A percentile compares a stretch with the other conserved stretches of the same genome.
Evolutionary conservation across 805 yeast genomes (phyloP).

Genomic region (Metschnikowia shivogae): DNA sequence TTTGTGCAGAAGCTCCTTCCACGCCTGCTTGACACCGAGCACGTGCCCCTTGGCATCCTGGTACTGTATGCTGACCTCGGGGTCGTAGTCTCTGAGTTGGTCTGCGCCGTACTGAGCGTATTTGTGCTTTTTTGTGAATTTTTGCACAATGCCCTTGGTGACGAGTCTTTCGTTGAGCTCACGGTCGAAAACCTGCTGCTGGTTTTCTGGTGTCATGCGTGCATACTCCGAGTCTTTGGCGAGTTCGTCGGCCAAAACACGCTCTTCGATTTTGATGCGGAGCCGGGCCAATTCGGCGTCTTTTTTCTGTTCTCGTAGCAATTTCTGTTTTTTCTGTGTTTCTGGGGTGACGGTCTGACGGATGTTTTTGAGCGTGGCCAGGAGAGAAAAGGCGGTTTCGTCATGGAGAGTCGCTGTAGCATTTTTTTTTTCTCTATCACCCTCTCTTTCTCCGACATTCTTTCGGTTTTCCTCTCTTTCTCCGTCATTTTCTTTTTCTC

Average conservation of each 20-base stretch:
- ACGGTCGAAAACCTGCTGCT: slow-evolving; percentile 23
- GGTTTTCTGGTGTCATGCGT: slow-evolving; percentile 26
- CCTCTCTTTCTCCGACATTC: not conserved
- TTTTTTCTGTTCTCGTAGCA: slow-evolving; percentile 22
- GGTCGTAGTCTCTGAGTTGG: slow-evolving; percentile 35
- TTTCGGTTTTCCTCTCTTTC: not conserved
- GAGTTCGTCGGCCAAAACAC: slow-evolving; percentile 29
- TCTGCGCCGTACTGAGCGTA: slow-evolving; percentile 10
- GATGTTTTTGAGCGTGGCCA: slow-evolving; percentile 16
- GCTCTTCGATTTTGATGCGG: slow-evolving; percentile 30
- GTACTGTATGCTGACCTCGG: slow-evolving; percentile 52
- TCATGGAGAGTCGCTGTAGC: no score
- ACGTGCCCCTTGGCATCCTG: slow-evolving; percentile 60
- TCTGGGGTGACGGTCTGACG: slow-evolving; percentile 2
- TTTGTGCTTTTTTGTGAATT: slow-evolving; percentile 9
- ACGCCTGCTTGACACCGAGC: slow-evolving; percentile 66
- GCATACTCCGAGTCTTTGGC: slow-evolving; percentile 23
- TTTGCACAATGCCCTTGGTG: slow-evolving; percentile 23
- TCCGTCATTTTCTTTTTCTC: no score
- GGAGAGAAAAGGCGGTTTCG: not conserved
- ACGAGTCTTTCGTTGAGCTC: slow-evolving; percentile 28
- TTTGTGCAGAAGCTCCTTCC: slow-evolving; percentile 68
- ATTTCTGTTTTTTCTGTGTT: slow-evolving; percentile 5
- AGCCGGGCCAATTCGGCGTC: slow-evolving; percentile 29
- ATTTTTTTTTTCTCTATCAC: no score